Base-by-base conservation (phyloP, 1,284 basidiomycete species). In the Ustilago bromivora region DNA sequence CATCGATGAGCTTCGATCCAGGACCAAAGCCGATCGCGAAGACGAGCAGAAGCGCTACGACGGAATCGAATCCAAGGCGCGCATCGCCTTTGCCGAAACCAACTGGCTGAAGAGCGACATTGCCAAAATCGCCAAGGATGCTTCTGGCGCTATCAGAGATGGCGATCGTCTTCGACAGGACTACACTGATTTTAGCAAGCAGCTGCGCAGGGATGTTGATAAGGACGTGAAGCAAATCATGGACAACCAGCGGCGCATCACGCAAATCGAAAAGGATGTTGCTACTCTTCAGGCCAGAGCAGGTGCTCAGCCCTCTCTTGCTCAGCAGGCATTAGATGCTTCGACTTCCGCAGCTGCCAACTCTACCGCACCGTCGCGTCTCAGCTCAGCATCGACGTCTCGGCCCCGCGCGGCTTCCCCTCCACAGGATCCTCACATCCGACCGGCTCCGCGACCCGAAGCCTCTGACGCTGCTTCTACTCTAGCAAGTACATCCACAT, bases 201-300 rank as follows among this genome's bases (percentile, higher is more conserved):
- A 54, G 23, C 17, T 69, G 3, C 54, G 63, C 47, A 57, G 52
- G 47, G 64, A 71, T 28, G 9, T 75, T 49, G 61, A 75, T 61
- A 66, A 66, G 38, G 72, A 75, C 61, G 67, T 71, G n/a, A 9
- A 6, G 5, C 60, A 70, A 34, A 66, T 75, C 61, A 36, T 5
- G 13, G 57, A 70, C 53, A 52, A 63, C 13, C 36, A 15, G 7
- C 36, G 61, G 19, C 61, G 67, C 49, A 54, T 75, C 54, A 51
- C 38, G 11, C 19, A 35, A 2, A 46, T 70, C 23, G 60, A 70
- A 43, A 40, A 53, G 13, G 41, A 59, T 1, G 5, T 63, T 11
- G 56, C 32, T 19, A 8, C 47, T 7, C 5, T 59, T 13, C 47
- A 60, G 17, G 36, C 57, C 31, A 57, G 53, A 15, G 31, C 38